Base-by-base conservation (phyloP, 75 land plant species). In the Cunninghamia lanceolata region DNA sequence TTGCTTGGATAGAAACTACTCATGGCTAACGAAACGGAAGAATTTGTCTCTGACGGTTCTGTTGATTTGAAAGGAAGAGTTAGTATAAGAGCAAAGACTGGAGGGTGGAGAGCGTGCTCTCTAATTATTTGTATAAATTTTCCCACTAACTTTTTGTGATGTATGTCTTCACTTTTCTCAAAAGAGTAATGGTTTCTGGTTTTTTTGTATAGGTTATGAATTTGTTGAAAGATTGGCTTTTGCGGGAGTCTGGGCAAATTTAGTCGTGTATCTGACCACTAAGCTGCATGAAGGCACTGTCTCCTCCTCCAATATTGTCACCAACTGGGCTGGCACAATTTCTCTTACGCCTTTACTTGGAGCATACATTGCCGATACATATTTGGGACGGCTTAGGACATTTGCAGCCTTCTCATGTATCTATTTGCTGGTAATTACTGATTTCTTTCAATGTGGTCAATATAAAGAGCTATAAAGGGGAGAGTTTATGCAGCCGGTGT, bases 171-270 rank as follows among this genome's bases (percentile, higher is more conserved):
- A 4, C 19, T 21, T 56, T 21, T 21, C 63, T 56, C 7, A 56
- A 4, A 4, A 4, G 25, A 56, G 1, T 56, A 0, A 3, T 21
- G 21, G 78, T 35, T 36, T 73, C 46, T n/a, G 13, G n/a, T 73
- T 73, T 30, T 21, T 80, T 80, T 30, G 1, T 34, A 28, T 86
- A 95, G 97, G 92, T 15, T 94, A 92, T 84, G 93, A 95, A 87
- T 90, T 92, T 39, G 90, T 90, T 83, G 97, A 95, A 86, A 93
- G 97, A 71, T 84, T 95, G 87, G 96, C 97, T 2, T 95, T 91
- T 87, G 93, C 90, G 86, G 96, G 93, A 1, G 89, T 94, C 11
- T 91, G 93, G 19, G 85, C 94, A 50, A 94, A 95, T 83, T 82
- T 96, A 50, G 91, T 93, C 74, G 89, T 88, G 14, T 95, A 95